A percentile compares a stretch with the other conserved stretches of the same genome.
Evolutionary conservation across 176 grass and related monocot species (phyloP).

Genomic region (Hordeum marinum): DNA sequence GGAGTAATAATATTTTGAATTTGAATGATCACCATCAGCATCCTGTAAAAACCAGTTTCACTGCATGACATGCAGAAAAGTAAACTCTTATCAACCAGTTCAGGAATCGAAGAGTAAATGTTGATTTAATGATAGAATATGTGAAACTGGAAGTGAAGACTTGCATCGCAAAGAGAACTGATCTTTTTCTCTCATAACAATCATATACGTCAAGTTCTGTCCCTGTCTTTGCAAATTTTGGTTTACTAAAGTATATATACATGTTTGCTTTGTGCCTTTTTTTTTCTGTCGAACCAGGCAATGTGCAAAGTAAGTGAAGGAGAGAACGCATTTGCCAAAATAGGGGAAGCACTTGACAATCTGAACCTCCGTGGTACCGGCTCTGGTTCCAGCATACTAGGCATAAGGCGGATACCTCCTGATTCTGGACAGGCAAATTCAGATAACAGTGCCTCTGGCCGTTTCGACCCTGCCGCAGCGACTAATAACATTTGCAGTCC

Average conservation of each 20-base stretch:
- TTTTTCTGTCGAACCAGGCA: conserved; percentile 41
- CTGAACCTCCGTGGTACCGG: conserved; percentile 47
- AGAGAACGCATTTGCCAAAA: conserved; percentile 68
- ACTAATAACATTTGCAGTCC: conserved; percentile 25
- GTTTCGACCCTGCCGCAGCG: conserved; percentile 3
- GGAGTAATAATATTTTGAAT: not conserved
- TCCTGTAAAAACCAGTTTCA: not conserved
- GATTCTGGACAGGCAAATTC: conserved; percentile 67
- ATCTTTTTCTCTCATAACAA: too few relatives aligned
- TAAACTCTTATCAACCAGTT: too few relatives aligned
- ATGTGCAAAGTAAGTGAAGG: conserved; percentile 71
- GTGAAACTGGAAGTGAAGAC: too few relatives aligned
- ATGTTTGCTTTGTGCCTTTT: not conserved
- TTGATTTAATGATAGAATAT: too few relatives aligned
- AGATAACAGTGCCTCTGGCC: conserved; percentile 36
- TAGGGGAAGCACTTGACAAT: conserved; percentile 72
- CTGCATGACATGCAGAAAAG: not conserved
- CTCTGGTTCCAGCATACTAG: conserved; percentile 63
- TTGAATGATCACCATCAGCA: not conserved
- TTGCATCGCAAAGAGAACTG: too few relatives aligned
- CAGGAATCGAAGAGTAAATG: too few relatives aligned
- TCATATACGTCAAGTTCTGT: too few relatives aligned
- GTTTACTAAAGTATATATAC: not conserved
- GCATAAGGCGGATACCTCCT: conserved; percentile 62
- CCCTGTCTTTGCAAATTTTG: not conserved